Evolutionary conservation across 805 yeast genomes (phyloP).

Genomic region (Wickerhamiella qilinensis): DNA sequence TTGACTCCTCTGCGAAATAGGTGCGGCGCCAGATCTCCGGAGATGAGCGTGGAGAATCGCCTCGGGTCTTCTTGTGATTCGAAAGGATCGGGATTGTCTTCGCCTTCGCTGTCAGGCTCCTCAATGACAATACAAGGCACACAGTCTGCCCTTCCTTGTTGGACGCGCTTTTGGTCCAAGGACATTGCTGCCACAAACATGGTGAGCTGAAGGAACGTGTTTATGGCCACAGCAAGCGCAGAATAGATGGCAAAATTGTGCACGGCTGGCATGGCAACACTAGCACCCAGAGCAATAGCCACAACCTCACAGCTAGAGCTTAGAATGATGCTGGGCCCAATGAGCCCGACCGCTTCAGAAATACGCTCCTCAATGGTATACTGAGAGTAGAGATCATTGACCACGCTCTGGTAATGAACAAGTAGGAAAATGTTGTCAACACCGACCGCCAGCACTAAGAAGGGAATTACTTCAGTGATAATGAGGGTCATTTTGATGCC

Average conservation of each 20-base stretch:
- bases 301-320: constrained; percentile 65
- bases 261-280: constrained; percentile 92
- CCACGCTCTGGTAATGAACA: constrained; percentile 56
- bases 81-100: constrained; percentile 5
- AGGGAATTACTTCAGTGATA: constrained; percentile 93
- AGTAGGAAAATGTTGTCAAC: constrained; percentile 84
- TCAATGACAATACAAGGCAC: constrained; percentile 34
- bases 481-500: constrained; percentile 79
- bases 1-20: constrained; percentile 34
- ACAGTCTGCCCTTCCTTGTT: constrained; percentile 42
- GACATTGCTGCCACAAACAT: constrained; percentile 60
- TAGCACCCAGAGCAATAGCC: constrained; percentile 63
- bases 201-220: constrained; percentile 66
- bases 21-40: constrained; percentile 40
- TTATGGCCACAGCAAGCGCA: constrained; percentile 67
- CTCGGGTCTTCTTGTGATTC: constrained; percentile 15
- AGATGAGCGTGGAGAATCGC: constrained; percentile 28
- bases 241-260: constrained; percentile 83
- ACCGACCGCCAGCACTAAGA: constrained; percentile 85
- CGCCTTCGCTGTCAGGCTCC: constrained; percentile 5
- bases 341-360: constrained; percentile 45
- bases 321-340: constrained; percentile 77
- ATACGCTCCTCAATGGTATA: constrained; percentile 42
- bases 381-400: constrained; percentile 31
- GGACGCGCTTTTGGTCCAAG: constrained; percentile 48